Evolutionary conservation across 768 basidiomycete species (phyloP), one percentile per base, ranked within the genome.

Genomic region (Pleurotus pulmonarius): DNA sequence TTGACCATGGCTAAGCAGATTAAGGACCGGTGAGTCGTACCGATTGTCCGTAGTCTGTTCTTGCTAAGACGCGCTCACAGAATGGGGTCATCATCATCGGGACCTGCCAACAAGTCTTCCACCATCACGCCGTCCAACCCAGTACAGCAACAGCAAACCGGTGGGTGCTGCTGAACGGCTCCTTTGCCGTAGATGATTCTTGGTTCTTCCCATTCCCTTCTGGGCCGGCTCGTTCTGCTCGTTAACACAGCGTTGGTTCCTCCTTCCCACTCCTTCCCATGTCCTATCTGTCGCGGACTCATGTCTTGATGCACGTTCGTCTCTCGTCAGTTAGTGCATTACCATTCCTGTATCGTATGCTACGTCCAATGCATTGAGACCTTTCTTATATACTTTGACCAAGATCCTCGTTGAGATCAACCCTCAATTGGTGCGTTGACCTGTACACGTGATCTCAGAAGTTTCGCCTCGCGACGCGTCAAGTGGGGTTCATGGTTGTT

Each of bases 1-100:
- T 87, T 98, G 80, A 95, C 94, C 26, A 92, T 99, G 84, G 95
- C 97, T 3, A 92, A 96, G 79, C 92, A 93, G 74, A 93, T 94
- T 69, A 93, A 94, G 70, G 92, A 94, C 71, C 85, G 91, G 91
- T 89, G 65, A 29, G 83, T 60, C 16, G 34, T 34, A 49, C 20
- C 47, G 1, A 56, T 5, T 7, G 47, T 4, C 16, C 40, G n/a
- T 38, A 41, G 18, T 12, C 26, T 12, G 24, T 29, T 3, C 24
- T 25, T 40, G 3, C 18, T 4, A 7, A 18, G 49, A 55, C 34
- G n/a, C 55, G 37, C 47, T 20, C 37, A 12, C 55, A 94, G 92
- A 61, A 93, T 94, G 90, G 93, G 92, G 13, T 85, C 92, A 46
- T 86, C 88, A 24, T 79, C 89, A 44, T 77, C 87, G 8, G 86